phyloP scores from a whole-genome alignment of 805 yeast genomes.

The Sugiyamaella marilandica region DNA sequence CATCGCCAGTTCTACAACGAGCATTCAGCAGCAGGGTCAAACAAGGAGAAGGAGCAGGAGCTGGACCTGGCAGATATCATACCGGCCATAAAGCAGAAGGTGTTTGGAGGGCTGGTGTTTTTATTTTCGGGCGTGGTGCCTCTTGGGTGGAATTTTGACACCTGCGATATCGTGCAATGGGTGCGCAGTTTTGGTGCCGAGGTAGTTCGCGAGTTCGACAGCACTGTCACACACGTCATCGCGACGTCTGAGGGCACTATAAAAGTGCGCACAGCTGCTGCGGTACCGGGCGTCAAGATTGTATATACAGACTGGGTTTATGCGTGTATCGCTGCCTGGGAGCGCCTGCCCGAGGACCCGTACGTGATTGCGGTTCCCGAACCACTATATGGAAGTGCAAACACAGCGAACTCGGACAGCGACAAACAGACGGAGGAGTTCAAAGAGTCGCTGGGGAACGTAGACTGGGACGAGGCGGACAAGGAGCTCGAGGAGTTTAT shows the following conservation, averaged over 20 bases:
- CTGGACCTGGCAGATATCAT: slow-evolving; percentile 37
- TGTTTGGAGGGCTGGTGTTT: slow-evolving; percentile 63
- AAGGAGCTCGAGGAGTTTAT: slow-evolving; percentile 53
- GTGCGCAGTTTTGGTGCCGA: slow-evolving; percentile 86
- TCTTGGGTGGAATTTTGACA: slow-evolving; percentile 62
- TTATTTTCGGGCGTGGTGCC: slow-evolving; percentile 90
- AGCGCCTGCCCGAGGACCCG: slow-evolving; percentile 55
- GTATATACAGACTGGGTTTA: slow-evolving; percentile 93
- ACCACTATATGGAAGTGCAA: not conserved
- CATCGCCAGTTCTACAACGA: slow-evolving; percentile 62
- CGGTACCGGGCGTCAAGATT: slow-evolving; percentile 58
- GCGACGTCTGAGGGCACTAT: slow-evolving; percentile 76
- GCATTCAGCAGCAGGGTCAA: slow-evolving; percentile 25
- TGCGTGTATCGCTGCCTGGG: slow-evolving; percentile 78
- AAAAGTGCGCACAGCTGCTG: slow-evolving; percentile 75
- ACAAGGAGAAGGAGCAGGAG: slow-evolving; percentile 21
- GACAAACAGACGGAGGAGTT: slow-evolving; percentile 34
- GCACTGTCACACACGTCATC: slow-evolving; percentile 81
- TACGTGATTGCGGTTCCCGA: slow-evolving; percentile 41
- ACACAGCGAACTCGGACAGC: slow-evolving; percentile 37
- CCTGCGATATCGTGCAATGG: slow-evolving; percentile 89
- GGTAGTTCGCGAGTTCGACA: slow-evolving; percentile 65
- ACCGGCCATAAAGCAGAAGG: slow-evolving; percentile 65
- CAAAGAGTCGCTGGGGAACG: slow-evolving; percentile 35
- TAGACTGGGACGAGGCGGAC: slow-evolving; percentile 48